Evolutionary conservation across 2,329 filamentous ascomycete genomes (phyloP).

Genomic region (Colletotrichum plurivorum): DNA sequence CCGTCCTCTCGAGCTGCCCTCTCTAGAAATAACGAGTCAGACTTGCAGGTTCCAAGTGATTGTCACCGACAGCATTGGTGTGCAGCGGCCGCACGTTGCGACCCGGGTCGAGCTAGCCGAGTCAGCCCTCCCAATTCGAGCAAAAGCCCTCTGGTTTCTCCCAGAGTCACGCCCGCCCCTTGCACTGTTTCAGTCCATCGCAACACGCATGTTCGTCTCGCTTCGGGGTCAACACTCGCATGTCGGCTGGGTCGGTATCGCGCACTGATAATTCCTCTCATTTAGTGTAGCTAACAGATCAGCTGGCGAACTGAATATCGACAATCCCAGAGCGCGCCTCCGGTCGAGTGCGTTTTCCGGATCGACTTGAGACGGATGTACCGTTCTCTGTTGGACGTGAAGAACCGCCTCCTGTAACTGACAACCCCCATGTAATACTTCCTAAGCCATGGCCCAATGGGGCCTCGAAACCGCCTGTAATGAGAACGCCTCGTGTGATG

Average conservation of each 20-base stretch:
- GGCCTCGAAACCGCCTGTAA: conserved; percentile 22
- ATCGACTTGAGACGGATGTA: background rate
- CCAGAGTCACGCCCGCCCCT: conserved; percentile 7
- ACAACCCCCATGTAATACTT: conserved; percentile 24
- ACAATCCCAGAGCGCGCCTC: background rate
- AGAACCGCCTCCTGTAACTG: conserved; percentile 8
- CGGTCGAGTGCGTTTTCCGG: background rate
- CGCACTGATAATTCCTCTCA: conserved; percentile 10
- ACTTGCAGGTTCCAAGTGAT: background rate
- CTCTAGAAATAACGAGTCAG: conserved; percentile 25
- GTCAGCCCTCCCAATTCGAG: conserved; percentile 14
- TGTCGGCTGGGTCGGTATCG: background rate
- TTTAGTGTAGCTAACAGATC: conserved; percentile 15
- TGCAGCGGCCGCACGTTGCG: conserved; percentile 11
- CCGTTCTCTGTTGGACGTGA: conserved; percentile 6
- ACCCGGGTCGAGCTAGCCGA: conserved; percentile 5
- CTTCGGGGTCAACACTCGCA: conserved; percentile 7
- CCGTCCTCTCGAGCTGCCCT: conserved; percentile 7
- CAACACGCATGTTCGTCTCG: conserved; percentile 6
- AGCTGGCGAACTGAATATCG: background rate
- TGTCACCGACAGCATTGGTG: conserved; percentile 9
- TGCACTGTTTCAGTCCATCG: conserved; percentile 30
- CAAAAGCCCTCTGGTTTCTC: conserved; percentile 8
- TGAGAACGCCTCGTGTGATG: conserved; percentile 37
- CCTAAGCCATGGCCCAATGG: conserved; percentile 12